phyloP scores from a whole-genome alignment of 2,329 filamentous ascomycete genomes.

The Trichoderma atrobrunneum region DNA sequence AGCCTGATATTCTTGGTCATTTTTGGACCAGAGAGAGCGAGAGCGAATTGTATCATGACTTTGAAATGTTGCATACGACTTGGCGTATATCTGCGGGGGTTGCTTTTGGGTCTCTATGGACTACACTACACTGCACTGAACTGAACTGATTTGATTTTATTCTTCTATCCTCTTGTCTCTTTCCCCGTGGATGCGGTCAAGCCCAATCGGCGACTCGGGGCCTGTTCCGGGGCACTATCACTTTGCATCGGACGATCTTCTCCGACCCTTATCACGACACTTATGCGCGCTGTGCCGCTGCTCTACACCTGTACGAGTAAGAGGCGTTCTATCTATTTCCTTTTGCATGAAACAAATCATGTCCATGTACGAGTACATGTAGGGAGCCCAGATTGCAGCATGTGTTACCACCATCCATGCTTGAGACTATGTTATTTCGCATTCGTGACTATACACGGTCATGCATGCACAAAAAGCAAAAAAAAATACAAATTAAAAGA shows the following conservation, averaged over 20 bases:
- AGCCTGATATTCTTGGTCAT: neutral
- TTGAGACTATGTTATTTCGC: neutral
- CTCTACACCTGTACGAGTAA: neutral
- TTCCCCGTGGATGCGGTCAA: neutral
- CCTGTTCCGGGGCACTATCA: neutral
- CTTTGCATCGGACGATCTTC: neutral
- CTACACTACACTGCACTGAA: neutral
- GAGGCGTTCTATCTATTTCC: neutral
- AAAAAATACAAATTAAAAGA: neutral
- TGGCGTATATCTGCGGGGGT: conserved; percentile 13
- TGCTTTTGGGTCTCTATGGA: conserved; percentile 3
- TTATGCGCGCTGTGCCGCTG: neutral
- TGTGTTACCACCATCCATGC: neutral
- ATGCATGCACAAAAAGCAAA: neutral
- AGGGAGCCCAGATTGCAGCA: neutral
- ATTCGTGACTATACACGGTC: neutral
- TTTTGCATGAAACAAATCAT: neutral
- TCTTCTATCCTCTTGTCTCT: neutral
- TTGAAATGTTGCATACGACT: conserved; percentile 11
- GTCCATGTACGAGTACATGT: neutral
- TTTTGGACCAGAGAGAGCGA: conserved; percentile 1
- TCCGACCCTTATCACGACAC: neutral
- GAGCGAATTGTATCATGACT: conserved; percentile 7
- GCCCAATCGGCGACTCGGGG: neutral
- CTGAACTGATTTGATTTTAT: neutral